Base-by-base conservation (phyloP, 768 basidiomycete species). In the Rhodotorula paludigena region DNA sequence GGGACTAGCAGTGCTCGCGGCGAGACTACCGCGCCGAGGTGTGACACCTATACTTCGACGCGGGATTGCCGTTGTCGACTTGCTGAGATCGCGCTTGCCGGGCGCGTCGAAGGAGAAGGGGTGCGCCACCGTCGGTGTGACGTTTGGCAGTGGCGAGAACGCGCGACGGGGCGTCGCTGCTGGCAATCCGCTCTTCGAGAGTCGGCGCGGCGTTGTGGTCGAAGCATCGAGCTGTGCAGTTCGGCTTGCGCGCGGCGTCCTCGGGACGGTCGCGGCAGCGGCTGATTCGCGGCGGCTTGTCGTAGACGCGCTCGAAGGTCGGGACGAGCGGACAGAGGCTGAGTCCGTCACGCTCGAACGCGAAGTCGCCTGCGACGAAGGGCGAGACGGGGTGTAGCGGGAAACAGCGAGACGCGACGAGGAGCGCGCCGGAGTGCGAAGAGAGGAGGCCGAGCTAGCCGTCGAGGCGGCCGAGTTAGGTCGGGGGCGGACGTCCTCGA, bases 291-390 rank as follows among this genome's bases (percentile, higher is more conserved):
- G 28, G 1, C 23, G 64, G 20, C 14, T 23, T 28, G 33, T 55
- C 3, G 47, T 28, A 1, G 47, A 4, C 1, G 12, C 47, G 14
- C 47, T 48, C 25, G 54, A 47, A 8, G 21, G 51, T 6, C 57
- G 57, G 30, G 57, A 25, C 6, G 33, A 23, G 7, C 49, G 55
- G 12, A 32, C 11, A 9, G 56, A 45, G 39, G 62, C 58, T 10
- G 84, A 80, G 57, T 42, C 41, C 5, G 16, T 14, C 41, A 28
- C 30, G 25, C 83, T 84, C 4, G 86, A 86, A 62, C 80, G 85
- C 79, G 7, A 81, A 32, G 76, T 71, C 16, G 74, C 65, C 81
- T 81, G 47, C 81, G 78, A 35, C 80, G 81, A 33, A 74, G 80
- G 42, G 71, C 70, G 62, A 25, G 84, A 84, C 63, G 81, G 83